Base-by-base conservation (phyloP, 495 filamentous ascomycete genomes). In the Neurospora sp. region DNA sequence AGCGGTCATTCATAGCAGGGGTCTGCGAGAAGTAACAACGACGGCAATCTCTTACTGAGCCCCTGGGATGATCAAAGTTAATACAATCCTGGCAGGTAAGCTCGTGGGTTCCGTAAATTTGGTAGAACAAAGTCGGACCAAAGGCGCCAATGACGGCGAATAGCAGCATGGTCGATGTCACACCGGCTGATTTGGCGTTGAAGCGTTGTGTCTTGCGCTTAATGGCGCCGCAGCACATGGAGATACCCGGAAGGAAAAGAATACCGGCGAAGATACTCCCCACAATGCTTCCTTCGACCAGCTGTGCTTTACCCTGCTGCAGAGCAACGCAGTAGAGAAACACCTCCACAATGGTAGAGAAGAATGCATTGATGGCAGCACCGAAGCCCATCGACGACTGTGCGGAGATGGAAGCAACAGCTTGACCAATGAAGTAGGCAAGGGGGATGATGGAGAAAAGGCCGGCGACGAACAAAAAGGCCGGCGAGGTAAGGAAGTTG, bases 351-450 rank as follows among this genome's bases (percentile, higher is more conserved):
- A 99, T 84, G 10, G 96, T 99, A n/a, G 94, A 97, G 84, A 99
- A 99, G 82, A 98, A 97, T 41, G 96, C 96, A 74, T 99, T 99
- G 83, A 98, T 94, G 20, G 94, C 96, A 69, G 96, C 96, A 80
- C 96, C 96, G 39, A 99, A 86, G n/a, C 96, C 96, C 96, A 99
- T 99, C n/a, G 94, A 96, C 20, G 94, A 97, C 78, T 99, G 96
- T 10, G 96, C 96, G 18, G 96, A 98, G 76, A 99, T 98, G 41
- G 96, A 98, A n/a, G 96, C 96, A 53, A 99, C 96, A 70, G 96
- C 96, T 81, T 99, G 96, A 10, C 96, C 96, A 80, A 99, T 99
- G 84, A 98, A 99, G 82, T 99, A 98, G 39, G 96, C 96, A n/a
- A 99, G 82, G 27, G 96, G 96, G 68, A 98, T 97, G 80, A 98